Conservation (phyloP, 495 filamentous ascomycete genomes). For the Penicillium arizonense region DNA sequence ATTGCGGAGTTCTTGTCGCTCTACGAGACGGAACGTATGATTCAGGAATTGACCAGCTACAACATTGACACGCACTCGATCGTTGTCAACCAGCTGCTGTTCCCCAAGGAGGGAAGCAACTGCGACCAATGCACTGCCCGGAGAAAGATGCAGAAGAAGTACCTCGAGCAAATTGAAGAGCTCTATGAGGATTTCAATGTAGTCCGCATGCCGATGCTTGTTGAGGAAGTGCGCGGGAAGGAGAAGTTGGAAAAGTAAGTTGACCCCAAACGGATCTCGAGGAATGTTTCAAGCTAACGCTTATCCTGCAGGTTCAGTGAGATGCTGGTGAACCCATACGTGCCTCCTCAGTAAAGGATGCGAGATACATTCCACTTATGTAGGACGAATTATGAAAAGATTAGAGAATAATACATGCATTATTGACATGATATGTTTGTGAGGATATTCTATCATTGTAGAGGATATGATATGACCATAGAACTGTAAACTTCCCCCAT, state of each 20-base stretch:
- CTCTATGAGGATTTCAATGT: conserved; percentile 99
- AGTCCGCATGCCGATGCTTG: conserved; percentile 92
- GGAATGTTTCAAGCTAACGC: conserved; percentile 15
- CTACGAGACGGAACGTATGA: conserved; percentile 99
- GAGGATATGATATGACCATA: not conserved
- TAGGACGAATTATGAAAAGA: conserved; percentile 48
- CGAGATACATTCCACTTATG: conserved; percentile 20
- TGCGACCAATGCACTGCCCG: conserved; percentile 96
- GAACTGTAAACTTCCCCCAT: too few species aligned
- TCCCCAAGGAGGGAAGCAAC: conserved; percentile 78
- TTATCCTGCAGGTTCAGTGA: conserved; percentile 67
- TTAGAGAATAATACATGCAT: conserved; percentile 43
- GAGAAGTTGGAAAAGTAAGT: conserved; percentile 81
- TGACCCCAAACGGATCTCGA: conserved; percentile 5
- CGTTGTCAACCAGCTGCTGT: conserved; percentile 96
- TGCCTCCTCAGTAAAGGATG: conserved; percentile 62
- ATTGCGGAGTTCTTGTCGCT: conserved; percentile 97
- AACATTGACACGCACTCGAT: conserved; percentile 95
- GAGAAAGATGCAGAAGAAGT: conserved; percentile 99
- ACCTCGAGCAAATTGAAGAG: conserved; percentile 97
- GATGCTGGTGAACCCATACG: conserved; percentile 85
- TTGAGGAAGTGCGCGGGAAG: conserved; percentile 94
- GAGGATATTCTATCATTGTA: not conserved
- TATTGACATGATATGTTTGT: too few species aligned
- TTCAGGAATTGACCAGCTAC: conserved; percentile 93